These are phyloP conservation scores for Globisporangium nunn DNA, from an alignment of 352 stramenopile genomes.

Conservation along the genomic window DNA sequence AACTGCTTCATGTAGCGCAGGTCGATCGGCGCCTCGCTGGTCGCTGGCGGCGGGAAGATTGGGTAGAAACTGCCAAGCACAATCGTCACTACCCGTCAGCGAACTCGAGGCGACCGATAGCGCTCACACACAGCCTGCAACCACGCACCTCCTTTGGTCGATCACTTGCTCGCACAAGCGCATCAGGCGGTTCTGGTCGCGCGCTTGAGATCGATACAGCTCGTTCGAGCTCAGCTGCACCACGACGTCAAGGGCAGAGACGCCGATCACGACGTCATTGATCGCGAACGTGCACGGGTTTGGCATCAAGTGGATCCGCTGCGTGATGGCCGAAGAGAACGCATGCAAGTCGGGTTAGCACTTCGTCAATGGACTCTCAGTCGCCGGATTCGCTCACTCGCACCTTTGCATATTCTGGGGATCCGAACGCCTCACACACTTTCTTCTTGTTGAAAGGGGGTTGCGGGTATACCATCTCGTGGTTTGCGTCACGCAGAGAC, in stretches of 20 bases:
- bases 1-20: slow-evolving; percentile 89
- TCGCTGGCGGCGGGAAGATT: slow-evolving; percentile 64
- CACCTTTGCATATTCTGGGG: slow-evolving; percentile 54
- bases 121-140: not conserved
- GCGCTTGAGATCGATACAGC: slow-evolving; percentile 45
- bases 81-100: not conserved
- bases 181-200: slow-evolving; percentile 65
- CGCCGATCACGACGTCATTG: slow-evolving; percentile 91
- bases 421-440: slow-evolving; percentile 58
- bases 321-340: not conserved
- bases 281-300: slow-evolving; percentile 95
- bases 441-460: slow-evolving; percentile 89
- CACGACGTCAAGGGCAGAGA: slow-evolving; percentile 91
- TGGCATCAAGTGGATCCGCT: slow-evolving; percentile 91
- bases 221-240: slow-evolving; percentile 81
- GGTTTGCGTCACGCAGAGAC: slow-evolving; percentile 93
- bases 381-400: not conserved
- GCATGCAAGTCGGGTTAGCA: not conserved
- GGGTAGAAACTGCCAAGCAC: slow-evolving; percentile 51
- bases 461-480: slow-evolving; percentile 93
- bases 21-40: slow-evolving; percentile 83
- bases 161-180: slow-evolving; percentile 75
- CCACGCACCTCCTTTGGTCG: slow-evolving; percentile 59
- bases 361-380: not conserved
- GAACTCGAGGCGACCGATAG: not conserved